Conservation (phyloP, 345 rosid species). For the Eutrema japonicum region DNA sequence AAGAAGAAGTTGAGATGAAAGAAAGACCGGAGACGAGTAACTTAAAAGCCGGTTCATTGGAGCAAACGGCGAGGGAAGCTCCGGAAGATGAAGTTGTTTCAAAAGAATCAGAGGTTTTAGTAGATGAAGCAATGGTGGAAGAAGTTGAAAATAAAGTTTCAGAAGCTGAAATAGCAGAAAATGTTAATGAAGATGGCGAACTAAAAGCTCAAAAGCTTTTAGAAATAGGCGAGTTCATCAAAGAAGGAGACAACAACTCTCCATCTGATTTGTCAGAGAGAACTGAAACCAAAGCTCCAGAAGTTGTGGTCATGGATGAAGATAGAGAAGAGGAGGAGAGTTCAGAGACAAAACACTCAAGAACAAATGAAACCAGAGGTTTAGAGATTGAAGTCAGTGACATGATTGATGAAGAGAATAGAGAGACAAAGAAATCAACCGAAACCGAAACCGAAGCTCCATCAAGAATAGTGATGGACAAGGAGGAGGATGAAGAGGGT, state of each 20-base stretch:
- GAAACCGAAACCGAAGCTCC: slow-evolving; percentile 34
- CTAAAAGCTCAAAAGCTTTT: slow-evolving; percentile 38
- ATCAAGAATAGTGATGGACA: slow-evolving; percentile 13
- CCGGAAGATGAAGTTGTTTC: slow-evolving; percentile 21
- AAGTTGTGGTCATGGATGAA: slow-evolving; percentile 43
- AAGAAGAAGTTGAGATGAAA: slow-evolving; percentile 38
- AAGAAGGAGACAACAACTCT: slow-evolving; percentile 38
- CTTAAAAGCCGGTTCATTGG: background rate
- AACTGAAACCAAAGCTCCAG: slow-evolving; percentile 47
- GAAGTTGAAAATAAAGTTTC: slow-evolving; percentile 34
- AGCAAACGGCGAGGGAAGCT: slow-evolving; percentile 19
- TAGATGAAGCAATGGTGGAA: slow-evolving; percentile 15
- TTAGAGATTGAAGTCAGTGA: slow-evolving; percentile 18
- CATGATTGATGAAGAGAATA: slow-evolving; percentile 22
- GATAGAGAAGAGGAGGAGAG: slow-evolving; percentile 28
- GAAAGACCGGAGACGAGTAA: slow-evolving; percentile 11
- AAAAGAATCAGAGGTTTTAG: slow-evolving; percentile 18
- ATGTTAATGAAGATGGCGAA: slow-evolving; percentile 36
- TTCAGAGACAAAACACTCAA: slow-evolving; percentile 14
- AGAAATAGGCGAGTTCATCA: slow-evolving; percentile 35
- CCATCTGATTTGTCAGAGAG: slow-evolving; percentile 36
- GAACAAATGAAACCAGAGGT: slow-evolving; percentile 35
- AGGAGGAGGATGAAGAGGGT: slow-evolving; percentile 27
- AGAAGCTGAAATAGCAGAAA: slow-evolving; percentile 41
- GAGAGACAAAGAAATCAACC: slow-evolving; percentile 20